Evolutionary conservation across 2,329 filamentous ascomycete species (phyloP).

Genomic region (Xylariales sp.): DNA sequence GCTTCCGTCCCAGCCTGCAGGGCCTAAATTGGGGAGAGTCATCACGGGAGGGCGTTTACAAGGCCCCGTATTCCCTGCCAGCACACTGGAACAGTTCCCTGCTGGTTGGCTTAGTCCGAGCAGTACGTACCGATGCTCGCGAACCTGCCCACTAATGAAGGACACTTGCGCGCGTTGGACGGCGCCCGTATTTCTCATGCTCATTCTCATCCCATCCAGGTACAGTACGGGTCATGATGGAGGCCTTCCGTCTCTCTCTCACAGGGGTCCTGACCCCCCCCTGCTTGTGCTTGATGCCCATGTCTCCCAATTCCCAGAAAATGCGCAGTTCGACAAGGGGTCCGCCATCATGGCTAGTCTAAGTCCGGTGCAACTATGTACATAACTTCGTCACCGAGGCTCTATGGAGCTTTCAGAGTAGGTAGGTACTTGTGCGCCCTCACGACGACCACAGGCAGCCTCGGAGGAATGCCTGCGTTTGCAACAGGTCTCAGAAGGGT

Average conservation of each 20-base stretch:
- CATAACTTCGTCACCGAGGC: no score
- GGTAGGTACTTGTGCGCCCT: no score
- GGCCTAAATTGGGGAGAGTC: slow-evolving; percentile 1
- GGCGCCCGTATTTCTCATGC: no score
- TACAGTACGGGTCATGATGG: slow-evolving; percentile 1
- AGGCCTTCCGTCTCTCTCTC: not conserved
- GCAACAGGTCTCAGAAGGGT: no score
- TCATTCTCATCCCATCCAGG: slow-evolving; percentile 1
- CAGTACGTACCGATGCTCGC: not conserved
- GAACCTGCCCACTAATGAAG: not conserved
- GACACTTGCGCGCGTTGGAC: not conserved
- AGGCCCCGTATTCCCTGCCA: not conserved
- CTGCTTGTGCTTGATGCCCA: no score
- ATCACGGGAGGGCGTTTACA: not conserved
- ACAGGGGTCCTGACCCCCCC: not conserved
- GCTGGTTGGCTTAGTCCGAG: not conserved
- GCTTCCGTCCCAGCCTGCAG: not conserved
- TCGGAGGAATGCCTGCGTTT: no score
- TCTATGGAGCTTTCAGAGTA: no score
- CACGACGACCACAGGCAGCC: no score
- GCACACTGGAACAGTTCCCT: not conserved
- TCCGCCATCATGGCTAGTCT: no score
- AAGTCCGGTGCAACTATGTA: no score
- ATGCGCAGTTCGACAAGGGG: no score
- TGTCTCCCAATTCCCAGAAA: no score